These are phyloP conservation scores for Rhodosporidiobolus odoratus DNA, from an alignment of 768 basidiomycete species.

Conservation along the genomic window DNA sequence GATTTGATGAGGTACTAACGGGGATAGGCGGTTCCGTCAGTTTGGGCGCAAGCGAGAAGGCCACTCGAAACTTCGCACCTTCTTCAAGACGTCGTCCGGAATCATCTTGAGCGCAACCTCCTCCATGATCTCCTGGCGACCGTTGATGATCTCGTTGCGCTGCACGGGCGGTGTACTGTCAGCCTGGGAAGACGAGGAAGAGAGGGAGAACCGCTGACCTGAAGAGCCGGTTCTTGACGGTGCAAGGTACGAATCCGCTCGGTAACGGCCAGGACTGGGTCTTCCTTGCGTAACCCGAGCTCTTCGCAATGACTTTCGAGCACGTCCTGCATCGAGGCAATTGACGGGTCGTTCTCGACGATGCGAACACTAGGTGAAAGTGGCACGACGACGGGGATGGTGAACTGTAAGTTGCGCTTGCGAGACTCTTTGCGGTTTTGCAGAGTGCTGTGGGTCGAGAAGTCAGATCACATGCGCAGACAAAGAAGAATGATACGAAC, in stretches of 20 bases:
- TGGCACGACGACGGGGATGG: slow-evolving; percentile 79
- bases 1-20: slow-evolving; percentile 83
- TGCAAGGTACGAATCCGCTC: slow-evolving; percentile 61
- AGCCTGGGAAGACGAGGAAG: slow-evolving; percentile 41
- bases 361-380: slow-evolving; percentile 71
- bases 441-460: slow-evolving; percentile 59
- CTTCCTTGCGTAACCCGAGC: slow-evolving; percentile 71
- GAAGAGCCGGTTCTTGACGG: slow-evolving; percentile 13
- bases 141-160: slow-evolving; percentile 61
- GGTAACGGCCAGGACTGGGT: slow-evolving; percentile 75
- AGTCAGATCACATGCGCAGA: neutral
- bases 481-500: slow-evolving; percentile 51
- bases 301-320: slow-evolving; percentile 82
- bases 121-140: slow-evolving; percentile 64
- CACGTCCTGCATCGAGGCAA: slow-evolving; percentile 83
- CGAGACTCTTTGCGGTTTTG: slow-evolving; percentile 83
- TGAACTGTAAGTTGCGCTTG: slow-evolving; percentile 84
- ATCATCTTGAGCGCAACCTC: slow-evolving; percentile 81
- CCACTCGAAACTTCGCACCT: slow-evolving; percentile 53
- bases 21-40: neutral
- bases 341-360: slow-evolving; percentile 85
- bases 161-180: neutral
- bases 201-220: slow-evolving; percentile 6
- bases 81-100: slow-evolving; percentile 77
- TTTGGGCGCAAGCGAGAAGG: neutral